Evolutionary conservation across 2,329 filamentous ascomycete genomes (phyloP).

Genomic region (Cladobotryum mycophilum): DNA sequence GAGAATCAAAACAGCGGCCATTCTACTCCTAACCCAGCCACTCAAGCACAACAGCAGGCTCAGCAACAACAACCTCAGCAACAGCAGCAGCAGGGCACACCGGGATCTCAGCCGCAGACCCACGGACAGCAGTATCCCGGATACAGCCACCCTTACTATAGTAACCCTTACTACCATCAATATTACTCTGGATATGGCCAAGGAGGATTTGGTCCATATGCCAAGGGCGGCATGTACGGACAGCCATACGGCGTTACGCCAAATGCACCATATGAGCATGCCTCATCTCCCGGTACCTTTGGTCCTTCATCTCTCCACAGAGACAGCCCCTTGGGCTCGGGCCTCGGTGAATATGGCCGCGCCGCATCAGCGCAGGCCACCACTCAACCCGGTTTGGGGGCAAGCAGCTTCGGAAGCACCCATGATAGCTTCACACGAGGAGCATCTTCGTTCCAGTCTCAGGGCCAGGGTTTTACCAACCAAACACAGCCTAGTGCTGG

Average conservation of each 20-base stretch:
- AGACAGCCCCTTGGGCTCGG: conserved; percentile 43
- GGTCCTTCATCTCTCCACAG: conserved; percentile 48
- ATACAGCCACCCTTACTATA: conserved; percentile 52
- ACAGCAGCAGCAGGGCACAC: conserved; percentile 38
- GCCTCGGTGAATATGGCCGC: conserved; percentile 50
- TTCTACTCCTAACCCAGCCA: conserved; percentile 79
- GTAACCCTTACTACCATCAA: conserved; percentile 56
- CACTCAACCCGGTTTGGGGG: conserved; percentile 44
- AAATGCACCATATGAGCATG: conserved; percentile 51
- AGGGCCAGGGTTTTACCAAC: conserved; percentile 48
- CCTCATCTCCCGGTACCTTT: conserved; percentile 49
- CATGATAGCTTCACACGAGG: conserved; percentile 52
- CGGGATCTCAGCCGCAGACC: conserved; percentile 38
- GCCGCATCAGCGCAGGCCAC: conserved; percentile 43
- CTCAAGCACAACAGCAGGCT: conserved; percentile 44
- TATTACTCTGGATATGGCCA: conserved; percentile 53
- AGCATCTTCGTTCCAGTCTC: conserved; percentile 48
- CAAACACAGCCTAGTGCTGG: conserved; percentile 41
- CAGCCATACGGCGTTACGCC: conserved; percentile 52
- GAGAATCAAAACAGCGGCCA: conserved; percentile 83
- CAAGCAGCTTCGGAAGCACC: conserved; percentile 45
- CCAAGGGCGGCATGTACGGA: conserved; percentile 49
- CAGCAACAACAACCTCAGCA: conserved; percentile 37
- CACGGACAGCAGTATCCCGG: conserved; percentile 46
- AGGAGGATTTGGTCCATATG: conserved; percentile 47